phyloP scores from a whole-genome alignment of 805 yeast genomes.

The Candida suzukii region DNA sequence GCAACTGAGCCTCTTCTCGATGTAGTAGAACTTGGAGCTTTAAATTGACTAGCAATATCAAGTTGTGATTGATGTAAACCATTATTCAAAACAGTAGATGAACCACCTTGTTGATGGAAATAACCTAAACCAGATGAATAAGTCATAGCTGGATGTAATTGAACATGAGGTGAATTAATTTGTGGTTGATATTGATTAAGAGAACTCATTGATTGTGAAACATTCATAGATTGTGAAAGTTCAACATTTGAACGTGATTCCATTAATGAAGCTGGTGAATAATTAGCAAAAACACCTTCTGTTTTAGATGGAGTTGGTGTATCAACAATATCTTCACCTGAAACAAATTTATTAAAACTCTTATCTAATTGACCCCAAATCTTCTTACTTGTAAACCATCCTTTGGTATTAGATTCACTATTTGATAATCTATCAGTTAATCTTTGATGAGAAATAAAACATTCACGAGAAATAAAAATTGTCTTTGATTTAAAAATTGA shows the following conservation, averaged over 20 bases:
- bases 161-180: no score
- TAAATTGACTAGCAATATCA: no score
- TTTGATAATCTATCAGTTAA: conserved; percentile 42
- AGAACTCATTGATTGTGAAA: conserved; percentile 2
- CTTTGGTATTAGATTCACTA: conserved; percentile 24
- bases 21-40: no score
- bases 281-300: conserved; percentile 61
- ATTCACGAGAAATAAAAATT: conserved; percentile 25
- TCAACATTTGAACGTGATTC: conserved; percentile 42
- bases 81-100: no score
- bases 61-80: background rate
- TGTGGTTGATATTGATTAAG: no score
- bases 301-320: conserved; percentile 18
- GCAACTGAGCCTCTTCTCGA: no score
- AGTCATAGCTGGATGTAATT: conserved; percentile 12
- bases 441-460: conserved; percentile 26
- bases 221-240: conserved; percentile 6
- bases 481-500: conserved; percentile 30
- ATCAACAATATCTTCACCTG: conserved; percentile 66
- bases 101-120: no score
- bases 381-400: conserved; percentile 75
- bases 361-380: conserved; percentile 88
- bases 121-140: conserved; percentile 12
- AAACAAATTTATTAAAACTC: conserved; percentile 68
- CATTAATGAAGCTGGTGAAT: conserved; percentile 64